Evolutionary conservation across 345 rosid species (phyloP).

Genomic region (Euclidium syriacum): DNA sequence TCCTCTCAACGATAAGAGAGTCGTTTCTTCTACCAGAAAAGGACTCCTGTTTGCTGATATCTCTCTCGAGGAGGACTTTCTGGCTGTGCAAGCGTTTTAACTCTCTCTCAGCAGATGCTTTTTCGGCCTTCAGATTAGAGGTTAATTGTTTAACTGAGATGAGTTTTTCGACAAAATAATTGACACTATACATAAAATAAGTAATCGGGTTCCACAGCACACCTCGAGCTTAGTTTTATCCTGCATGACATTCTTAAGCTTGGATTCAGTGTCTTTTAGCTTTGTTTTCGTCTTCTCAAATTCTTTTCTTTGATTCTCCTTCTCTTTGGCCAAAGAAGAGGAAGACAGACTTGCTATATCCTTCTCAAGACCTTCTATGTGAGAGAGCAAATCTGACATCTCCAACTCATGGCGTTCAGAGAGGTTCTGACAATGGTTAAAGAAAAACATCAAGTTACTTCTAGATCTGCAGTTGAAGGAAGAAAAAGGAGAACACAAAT

Average conservation of each 20-base stretch:
- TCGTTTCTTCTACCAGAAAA: slow-evolving; percentile 72
- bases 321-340: slow-evolving; percentile 64
- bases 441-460: slow-evolving; percentile 9
- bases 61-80: slow-evolving; percentile 79
- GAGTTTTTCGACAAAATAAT: neutral
- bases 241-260: slow-evolving; percentile 77
- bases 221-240: slow-evolving; percentile 99
- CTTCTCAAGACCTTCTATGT: slow-evolving; percentile 64
- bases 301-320: slow-evolving; percentile 74
- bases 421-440: slow-evolving; percentile 42
- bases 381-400: slow-evolving; percentile 46
- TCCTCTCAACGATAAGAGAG: slow-evolving; percentile 47
- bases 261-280: slow-evolving; percentile 80
- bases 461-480: neutral
- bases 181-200: neutral
- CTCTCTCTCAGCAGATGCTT: slow-evolving; percentile 82
- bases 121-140: slow-evolving; percentile 57
- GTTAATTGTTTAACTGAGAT: neutral
- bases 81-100: slow-evolving; percentile 61
- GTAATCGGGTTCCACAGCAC: neutral
- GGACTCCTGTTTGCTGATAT: slow-evolving; percentile 73
- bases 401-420: slow-evolving; percentile 49
- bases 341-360: slow-evolving; percentile 60
- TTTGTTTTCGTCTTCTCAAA: slow-evolving; percentile 71
- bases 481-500: neutral